Conservation (phyloP, 495 filamentous ascomycete genomes). For the Trichoderma orchidacearum region DNA sequence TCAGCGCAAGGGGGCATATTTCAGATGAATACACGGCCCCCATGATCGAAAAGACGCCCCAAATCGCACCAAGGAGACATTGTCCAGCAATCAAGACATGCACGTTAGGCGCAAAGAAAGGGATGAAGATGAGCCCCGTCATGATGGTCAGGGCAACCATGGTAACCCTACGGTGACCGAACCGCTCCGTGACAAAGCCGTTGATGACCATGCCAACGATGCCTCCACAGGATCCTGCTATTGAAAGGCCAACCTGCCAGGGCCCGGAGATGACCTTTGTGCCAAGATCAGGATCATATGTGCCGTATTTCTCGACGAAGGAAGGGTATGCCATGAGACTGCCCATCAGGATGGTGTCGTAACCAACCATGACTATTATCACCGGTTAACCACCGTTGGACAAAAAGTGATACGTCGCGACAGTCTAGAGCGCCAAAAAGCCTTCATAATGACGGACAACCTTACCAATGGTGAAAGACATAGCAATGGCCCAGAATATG, state of each 20-base stretch:
- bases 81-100: conserved; percentile 25
- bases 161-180: conserved; percentile 26
- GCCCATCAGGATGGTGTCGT: conserved; percentile 25
- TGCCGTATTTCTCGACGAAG: conserved; percentile 18
- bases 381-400: background rate
- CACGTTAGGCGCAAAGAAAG: conserved; percentile 25
- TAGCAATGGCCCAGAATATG: conserved; percentile 31
- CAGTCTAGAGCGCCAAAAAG: too few species aligned
- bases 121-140: conserved; percentile 28
- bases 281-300: conserved; percentile 12
- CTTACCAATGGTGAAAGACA: conserved; percentile 22
- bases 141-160: conserved; percentile 21
- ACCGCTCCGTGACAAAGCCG: conserved; percentile 21
- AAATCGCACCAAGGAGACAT: conserved; percentile 28
- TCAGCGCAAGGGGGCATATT: conserved; percentile 24
- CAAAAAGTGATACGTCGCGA: too few species aligned
- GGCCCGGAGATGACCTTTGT: conserved; percentile 15
- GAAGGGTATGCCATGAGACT: conserved; percentile 24
- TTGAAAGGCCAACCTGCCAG: conserved; percentile 29
- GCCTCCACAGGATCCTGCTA: conserved; percentile 20
- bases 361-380: conserved; percentile 7
- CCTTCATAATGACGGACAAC: too few species aligned
- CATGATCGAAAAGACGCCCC: conserved; percentile 33
- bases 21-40: conserved; percentile 26
- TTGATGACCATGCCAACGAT: conserved; percentile 27